Percentiles rank a stretch among this genome's conserved stretches.
These are phyloP conservation scores for Paracamarosporium sp. DNA, from an alignment of 2,329 filamentous ascomycete species.

Conservation along the genomic window DNA sequence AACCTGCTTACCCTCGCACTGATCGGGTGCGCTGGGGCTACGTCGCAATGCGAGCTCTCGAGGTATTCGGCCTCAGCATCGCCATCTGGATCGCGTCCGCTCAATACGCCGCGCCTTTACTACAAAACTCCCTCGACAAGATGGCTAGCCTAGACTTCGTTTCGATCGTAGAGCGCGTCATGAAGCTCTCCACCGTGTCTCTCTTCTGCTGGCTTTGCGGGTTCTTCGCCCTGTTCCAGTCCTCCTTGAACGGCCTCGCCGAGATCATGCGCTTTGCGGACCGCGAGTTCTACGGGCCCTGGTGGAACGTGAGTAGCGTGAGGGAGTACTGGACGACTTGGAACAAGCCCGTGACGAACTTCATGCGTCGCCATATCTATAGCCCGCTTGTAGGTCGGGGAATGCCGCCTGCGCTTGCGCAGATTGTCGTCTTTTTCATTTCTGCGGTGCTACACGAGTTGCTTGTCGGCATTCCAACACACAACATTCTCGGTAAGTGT, in stretches of 20 bases:
- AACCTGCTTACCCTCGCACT: constrained; percentile 92
- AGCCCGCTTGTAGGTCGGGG: constrained; percentile 85
- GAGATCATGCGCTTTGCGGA: constrained; percentile 92
- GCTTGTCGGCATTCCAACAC: constrained; percentile 90
- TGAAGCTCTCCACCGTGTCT: constrained; percentile 95
- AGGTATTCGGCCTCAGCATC: constrained; percentile 78
- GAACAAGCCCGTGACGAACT: constrained; percentile 97
- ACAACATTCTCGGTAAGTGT: constrained; percentile 79
- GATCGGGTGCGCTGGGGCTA: constrained; percentile 84
- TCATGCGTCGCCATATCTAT: constrained; percentile 95
- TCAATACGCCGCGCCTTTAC: constrained; percentile 89
- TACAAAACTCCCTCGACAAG: constrained; percentile 88
- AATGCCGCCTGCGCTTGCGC: constrained; percentile 73
- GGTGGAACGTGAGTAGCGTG: constrained; percentile 87
- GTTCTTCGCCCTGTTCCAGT: constrained; percentile 97
- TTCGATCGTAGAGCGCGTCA: constrained; percentile 84
- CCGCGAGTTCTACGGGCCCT: constrained; percentile 93
- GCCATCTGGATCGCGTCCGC: constrained; percentile 96
- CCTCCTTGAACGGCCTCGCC: constrained; percentile 86
- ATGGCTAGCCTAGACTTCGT: constrained; percentile 80
- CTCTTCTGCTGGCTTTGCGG: constrained; percentile 96
- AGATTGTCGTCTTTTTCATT: constrained; percentile 82
- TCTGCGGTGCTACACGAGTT: constrained; percentile 91
- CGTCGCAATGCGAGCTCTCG: constrained; percentile 80
- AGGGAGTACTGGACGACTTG: constrained; percentile 93